These are phyloP conservation scores for Trypanosoma rangeli DNA, from an alignment of 208 protist genomes.

Conservation along the genomic window DNA sequence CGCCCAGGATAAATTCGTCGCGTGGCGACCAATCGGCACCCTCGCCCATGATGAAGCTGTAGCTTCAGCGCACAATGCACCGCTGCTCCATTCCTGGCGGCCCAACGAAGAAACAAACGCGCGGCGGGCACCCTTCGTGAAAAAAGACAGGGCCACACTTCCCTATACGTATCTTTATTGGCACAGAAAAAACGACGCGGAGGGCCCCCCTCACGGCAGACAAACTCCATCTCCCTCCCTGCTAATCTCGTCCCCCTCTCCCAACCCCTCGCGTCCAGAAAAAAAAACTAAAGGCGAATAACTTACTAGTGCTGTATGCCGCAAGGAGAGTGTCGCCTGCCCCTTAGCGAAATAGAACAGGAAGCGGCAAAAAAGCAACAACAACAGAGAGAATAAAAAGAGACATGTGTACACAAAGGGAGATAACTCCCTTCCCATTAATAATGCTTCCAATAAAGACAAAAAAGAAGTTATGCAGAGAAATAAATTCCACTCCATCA, in stretches of 20 bases:
- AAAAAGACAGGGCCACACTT: slow-evolving; percentile 78
- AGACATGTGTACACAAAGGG: too few species aligned
- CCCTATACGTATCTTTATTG: slow-evolving; percentile 58
- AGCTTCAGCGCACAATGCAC: slow-evolving; percentile 65
- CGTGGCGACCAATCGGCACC: slow-evolving; percentile 45
- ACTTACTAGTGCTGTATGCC: too few species aligned
- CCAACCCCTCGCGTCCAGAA: too few species aligned
- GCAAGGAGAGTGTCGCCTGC: not conserved
- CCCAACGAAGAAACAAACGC: slow-evolving; percentile 63
- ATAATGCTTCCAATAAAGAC: too few species aligned
- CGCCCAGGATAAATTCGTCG: slow-evolving; percentile 38
- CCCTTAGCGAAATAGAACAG: not conserved
- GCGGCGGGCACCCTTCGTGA: slow-evolving; percentile 57
- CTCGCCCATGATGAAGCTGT: slow-evolving; percentile 26
- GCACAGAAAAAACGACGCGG: slow-evolving; percentile 60
- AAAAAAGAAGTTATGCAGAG: too few species aligned
- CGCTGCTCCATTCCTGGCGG: slow-evolving; percentile 54
- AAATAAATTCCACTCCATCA: not conserved
- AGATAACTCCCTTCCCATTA: too few species aligned
- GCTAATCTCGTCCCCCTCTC: too few species aligned
- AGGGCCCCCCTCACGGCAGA: slow-evolving; percentile 13
- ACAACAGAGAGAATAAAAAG: too few species aligned
- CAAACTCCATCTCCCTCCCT: slow-evolving; percentile 25
- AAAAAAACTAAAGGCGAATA: too few species aligned
- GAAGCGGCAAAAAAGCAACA: slow-evolving; percentile 14